Evolutionary conservation across 2,329 filamentous ascomycete genomes (phyloP), one percentile per base, ranked within the genome.

Genomic region (Monilinia aucupariae): DNA sequence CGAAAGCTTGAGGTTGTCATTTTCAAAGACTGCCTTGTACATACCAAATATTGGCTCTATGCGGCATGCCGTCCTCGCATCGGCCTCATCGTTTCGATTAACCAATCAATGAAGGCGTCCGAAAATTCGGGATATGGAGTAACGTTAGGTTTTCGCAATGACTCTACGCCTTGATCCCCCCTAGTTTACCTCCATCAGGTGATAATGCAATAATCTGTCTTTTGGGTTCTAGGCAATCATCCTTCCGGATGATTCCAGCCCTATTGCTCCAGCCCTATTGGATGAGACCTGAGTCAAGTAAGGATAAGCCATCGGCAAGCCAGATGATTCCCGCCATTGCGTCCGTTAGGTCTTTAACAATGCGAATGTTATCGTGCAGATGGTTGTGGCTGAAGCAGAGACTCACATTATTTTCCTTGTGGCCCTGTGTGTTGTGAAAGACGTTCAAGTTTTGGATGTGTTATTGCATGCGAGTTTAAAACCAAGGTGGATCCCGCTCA

Each of bases 151-250:
- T 30, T 32, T 41, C 45, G 37, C 32, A 17, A 60, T 60, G 58
- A 60, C 58, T 60, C 58, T 60, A 52, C 47, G 47, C 58, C 58
- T 60, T 30, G 2, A 43, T 12, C 50, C 27, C 56, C 56, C 56
- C 56, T 59, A 45, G 13, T 37, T 17, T 32, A 22, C 27, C 27
- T 25, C 27, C 5, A 30, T 30, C 3, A 30, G 20, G 20, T 7
- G 22, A 51, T 52, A 22, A 20, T 25, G 39, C 34, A 51, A 60
- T 22, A 41, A 52, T 60, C 34, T 52, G 34, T 52, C 34, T 10
- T 39, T 37, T 60, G 17, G 47, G 12, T 39, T 60, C 47, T 52
- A 60, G 58, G 58, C 58, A 60, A 51, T 52, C 58, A 52, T 60
- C n/a, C 10, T 27, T 60, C 43, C 30, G 7, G 22, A 32, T 43